Evolutionary conservation across 805 yeast genomes (phyloP), one percentile per base, ranked within the genome.

Genomic region (Ogataea saltuana): DNA sequence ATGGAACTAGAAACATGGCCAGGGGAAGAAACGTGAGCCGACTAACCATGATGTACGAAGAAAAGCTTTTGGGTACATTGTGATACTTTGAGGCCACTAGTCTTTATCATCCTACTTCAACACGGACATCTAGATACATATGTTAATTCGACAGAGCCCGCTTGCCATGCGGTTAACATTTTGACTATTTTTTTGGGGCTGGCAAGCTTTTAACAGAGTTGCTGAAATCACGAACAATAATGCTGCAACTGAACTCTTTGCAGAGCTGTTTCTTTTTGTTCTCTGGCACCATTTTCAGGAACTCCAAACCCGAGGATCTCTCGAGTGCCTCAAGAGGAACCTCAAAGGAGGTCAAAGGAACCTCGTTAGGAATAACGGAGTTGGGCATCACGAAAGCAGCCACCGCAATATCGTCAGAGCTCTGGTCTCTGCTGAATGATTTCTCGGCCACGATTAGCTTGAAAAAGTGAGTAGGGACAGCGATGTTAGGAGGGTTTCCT

Each of bases 401-500:
- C 7, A 88, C 88, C 3, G 91, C 79, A 10, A 88, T 68, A 11
- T 70, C 71, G 7, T 69, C 69, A 3, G 65, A 56, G 32, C 48
- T 50, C 11, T 72, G 64, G 41, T 64, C 56, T 27, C 61, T 67
- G 4, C 55, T 61, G 18, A 44, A 36, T 4, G 80, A 74, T 13
- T 69, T 65, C 63, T 93, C 98, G 7, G 93, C 97, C 35, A 93
- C 87, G 42, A 93, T 70, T 46, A 93, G 68, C 68, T 93, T 93
- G 76, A 83, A 93, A 60, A 93, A 93, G 64, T 93, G 99, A 0
- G 99, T 93, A 19, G 99, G 99, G 9, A 93, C 99, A 0, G 99
- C 98, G 41, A 93, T 75, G 57, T 79, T 87, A 38, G 99, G 98
- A 9, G 99, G 99, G 55, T 88, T 86, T 2, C 99, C 99, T 61